phyloP scores from a whole-genome alignment of 176 grass and related monocot species.

The Aegilops sharonensis region DNA sequence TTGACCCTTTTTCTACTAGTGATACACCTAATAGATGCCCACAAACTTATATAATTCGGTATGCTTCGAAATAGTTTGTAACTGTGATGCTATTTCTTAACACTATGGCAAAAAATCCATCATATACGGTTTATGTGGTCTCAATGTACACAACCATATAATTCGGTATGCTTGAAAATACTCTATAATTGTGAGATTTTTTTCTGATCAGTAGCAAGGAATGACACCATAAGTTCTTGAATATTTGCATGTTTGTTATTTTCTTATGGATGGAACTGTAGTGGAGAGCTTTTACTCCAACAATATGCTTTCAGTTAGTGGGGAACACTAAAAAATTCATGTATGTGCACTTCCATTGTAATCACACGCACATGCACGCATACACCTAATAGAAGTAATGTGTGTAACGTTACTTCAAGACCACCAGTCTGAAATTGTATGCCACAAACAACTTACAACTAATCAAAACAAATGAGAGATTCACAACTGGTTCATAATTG shows the following conservation, averaged over 20 bases:
- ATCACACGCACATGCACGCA: background rate
- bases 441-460: background rate
- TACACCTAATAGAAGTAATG: background rate
- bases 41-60: slow-evolving; percentile 20
- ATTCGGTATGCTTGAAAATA: background rate
- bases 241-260: background rate
- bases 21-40: background rate
- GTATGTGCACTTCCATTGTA: background rate
- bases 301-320: background rate
- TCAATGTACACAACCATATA: slow-evolving; percentile 24
- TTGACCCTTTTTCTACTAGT: no score
- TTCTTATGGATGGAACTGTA: background rate
- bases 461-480: background rate
- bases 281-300: background rate
- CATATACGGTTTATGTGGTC: background rate
- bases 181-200: slow-evolving; percentile 14
- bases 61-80: background rate
- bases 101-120: background rate
- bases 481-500: background rate
- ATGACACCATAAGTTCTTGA: background rate
- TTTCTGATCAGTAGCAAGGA: background rate
- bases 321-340: background rate
- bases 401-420: background rate
- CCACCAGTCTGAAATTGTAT: background rate
- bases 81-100: slow-evolving; percentile 21